phyloP scores from a whole-genome alignment of 2,329 filamentous ascomycete species.

The Tricladium varicosporioides region DNA sequence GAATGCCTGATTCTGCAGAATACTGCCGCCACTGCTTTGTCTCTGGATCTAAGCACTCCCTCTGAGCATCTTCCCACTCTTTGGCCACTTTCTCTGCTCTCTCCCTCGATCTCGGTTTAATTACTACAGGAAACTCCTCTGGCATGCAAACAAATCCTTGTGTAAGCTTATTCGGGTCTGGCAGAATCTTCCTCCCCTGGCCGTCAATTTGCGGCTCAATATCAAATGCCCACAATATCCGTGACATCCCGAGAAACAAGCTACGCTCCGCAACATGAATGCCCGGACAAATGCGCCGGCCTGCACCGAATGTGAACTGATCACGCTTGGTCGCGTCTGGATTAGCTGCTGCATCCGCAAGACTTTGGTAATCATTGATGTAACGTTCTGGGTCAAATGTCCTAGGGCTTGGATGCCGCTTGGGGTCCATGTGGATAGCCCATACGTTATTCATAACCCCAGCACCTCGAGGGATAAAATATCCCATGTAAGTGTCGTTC shows the following conservation, averaged over 20 bases:
- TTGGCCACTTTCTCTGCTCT: slow-evolving; percentile 30
- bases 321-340: slow-evolving; percentile 45
- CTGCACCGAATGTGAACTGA: slow-evolving; percentile 54
- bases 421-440: slow-evolving; percentile 46
- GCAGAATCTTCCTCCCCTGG: slow-evolving; percentile 33
- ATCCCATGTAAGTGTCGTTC: slow-evolving; percentile 43
- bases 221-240: slow-evolving; percentile 34
- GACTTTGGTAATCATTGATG: not conserved
- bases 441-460: slow-evolving; percentile 40
- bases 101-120: slow-evolving; percentile 31
- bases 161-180: slow-evolving; percentile 37
- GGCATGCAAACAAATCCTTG: slow-evolving; percentile 41
- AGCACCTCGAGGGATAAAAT: slow-evolving; percentile 41
- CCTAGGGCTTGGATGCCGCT: slow-evolving; percentile 40
- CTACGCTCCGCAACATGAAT: slow-evolving; percentile 51
- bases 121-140: slow-evolving; percentile 34
- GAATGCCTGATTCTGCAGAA: not conserved
- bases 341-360: slow-evolving; percentile 26
- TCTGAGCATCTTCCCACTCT: slow-evolving; percentile 26
- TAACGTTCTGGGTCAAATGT: slow-evolving; percentile 31
- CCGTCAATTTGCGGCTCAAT: slow-evolving; percentile 27
- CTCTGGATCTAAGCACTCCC: not conserved
- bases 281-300: slow-evolving; percentile 55
- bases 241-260: slow-evolving; percentile 45
- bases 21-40: not conserved